phyloP scores from a whole-genome alignment of 75 land plant species.

The Picea sitchensis region DNA sequence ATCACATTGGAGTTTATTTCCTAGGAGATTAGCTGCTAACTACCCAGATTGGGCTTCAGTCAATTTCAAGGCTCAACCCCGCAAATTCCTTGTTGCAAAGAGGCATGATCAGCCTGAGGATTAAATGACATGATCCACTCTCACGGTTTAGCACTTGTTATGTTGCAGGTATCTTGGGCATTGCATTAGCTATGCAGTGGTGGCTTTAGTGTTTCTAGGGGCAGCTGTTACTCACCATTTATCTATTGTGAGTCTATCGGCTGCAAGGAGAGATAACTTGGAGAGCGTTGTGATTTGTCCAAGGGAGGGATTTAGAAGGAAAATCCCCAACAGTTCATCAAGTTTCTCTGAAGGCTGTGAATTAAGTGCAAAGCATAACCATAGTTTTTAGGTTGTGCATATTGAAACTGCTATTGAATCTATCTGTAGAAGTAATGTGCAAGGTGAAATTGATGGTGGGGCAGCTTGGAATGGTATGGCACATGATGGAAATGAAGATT shows the following conservation, averaged over 20 bases:
- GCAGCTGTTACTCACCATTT: slow-evolving; percentile 84
- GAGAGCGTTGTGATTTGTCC: slow-evolving; percentile 83
- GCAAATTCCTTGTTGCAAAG: slow-evolving; percentile 62
- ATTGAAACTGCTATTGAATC: slow-evolving; percentile 52
- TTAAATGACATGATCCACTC: no score
- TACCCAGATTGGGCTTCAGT: background rate
- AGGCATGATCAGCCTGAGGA: slow-evolving; percentile 19
- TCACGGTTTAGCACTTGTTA: no score
- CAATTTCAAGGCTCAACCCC: slow-evolving; percentile 17
- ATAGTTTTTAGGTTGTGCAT: slow-evolving; percentile 75
- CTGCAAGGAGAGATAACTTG: slow-evolving; percentile 88
- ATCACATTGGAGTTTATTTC: no score
- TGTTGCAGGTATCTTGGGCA: slow-evolving; percentile 89
- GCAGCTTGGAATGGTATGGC: slow-evolving; percentile 43
- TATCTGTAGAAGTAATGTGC: slow-evolving; percentile 32
- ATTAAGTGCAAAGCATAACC: slow-evolving; percentile 81
- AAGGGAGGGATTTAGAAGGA: slow-evolving; percentile 83
- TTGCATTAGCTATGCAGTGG: slow-evolving; percentile 95
- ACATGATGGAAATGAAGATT: slow-evolving; percentile 31
- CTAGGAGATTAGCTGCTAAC: slow-evolving; percentile 1
- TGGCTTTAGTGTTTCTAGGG: slow-evolving; percentile 84
- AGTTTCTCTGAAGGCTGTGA: slow-evolving; percentile 96
- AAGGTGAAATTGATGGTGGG: slow-evolving; percentile 37
- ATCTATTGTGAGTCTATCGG: slow-evolving; percentile 61
- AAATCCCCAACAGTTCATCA: slow-evolving; percentile 77